Conservation (phyloP, 768 basidiomycete species). For the Lactarius sanguifluus region DNA sequence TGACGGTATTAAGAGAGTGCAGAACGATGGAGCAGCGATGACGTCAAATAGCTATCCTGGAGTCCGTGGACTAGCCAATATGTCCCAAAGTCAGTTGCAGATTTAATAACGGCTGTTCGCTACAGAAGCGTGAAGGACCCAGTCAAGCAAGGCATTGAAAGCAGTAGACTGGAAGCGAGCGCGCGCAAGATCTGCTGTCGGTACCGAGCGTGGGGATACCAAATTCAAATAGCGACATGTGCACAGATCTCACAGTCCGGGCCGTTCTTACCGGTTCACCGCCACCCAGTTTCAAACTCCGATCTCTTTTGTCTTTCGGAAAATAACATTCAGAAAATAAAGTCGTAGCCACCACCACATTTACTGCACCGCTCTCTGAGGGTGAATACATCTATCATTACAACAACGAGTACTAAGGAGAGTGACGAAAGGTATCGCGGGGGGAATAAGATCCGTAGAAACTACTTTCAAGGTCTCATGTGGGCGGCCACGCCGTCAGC, state of each 20-base stretch:
- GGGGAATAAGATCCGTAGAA: background rate
- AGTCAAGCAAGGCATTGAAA: background rate
- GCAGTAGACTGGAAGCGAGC: constrained; percentile 8
- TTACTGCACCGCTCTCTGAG: too few relatives aligned
- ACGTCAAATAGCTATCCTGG: background rate
- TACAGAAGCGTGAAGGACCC: constrained; percentile 11
- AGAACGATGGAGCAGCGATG: background rate
- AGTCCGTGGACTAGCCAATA: background rate
- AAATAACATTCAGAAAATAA: too few relatives aligned
- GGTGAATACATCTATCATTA: too few relatives aligned
- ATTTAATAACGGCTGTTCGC: constrained; percentile 11
- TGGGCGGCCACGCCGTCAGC: constrained; percentile 25
- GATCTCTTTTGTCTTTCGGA: too few relatives aligned
- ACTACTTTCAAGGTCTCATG: constrained; percentile 4
- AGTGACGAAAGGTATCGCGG: constrained; percentile 18
- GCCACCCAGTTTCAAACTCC: too few relatives aligned
- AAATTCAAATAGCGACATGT: background rate
- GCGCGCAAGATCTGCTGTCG: background rate
- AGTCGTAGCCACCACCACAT: too few relatives aligned
- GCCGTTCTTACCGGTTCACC: too few relatives aligned
- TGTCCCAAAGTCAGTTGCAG: background rate
- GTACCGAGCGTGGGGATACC: background rate
- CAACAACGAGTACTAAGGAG: background rate
- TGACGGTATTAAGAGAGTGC: too few relatives aligned
- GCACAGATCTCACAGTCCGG: too few relatives aligned